Base-by-base conservation (phyloP, 1,284 basidiomycete species). In the Sanghuangporus weigelae region DNA sequence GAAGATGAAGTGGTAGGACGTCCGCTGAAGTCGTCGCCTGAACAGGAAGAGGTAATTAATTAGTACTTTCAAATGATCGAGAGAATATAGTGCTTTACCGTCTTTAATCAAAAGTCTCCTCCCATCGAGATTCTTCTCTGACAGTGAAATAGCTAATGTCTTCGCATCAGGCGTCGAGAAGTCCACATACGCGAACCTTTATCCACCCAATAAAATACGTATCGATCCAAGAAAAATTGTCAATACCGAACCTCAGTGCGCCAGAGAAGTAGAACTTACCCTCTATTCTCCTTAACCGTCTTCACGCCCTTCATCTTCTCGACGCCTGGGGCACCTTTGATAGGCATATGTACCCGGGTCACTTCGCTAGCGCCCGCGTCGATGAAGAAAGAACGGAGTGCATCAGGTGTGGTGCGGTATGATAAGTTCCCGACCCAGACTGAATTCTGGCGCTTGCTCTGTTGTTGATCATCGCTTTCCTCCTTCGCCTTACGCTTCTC, bases 381-480 rank as follows among this genome's bases (percentile, higher is more conserved):
- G 63, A 85, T 81, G 71, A 97, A 90, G 75, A 94, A 93, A 19
- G 75, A 75, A 54, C 82, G 81, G 36, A 98, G 76, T 7, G 85
- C 78, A 14, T 90, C 87, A 56, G 83, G 76, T 0, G 89, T 92
- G 19, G 96, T 98, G 75, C 92, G 92, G 82, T 93, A 99, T 19
- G 92, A 85, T 72, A 99, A 73, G 75, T 99, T 99, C 53, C 97
- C 96, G 44, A 98, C 87, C 93, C 96, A 99, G 42, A 99, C 81
- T 2, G 92, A 94, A 71, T 94, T 89, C 71, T 93, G 85, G 48
- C 87, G 83, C 73, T 85, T 78, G 57, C 71, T 77, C 55, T 42
- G 35, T 67, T 54, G 26, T 63, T 63, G 53, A 61, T 59, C 67
- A 69, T 71, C 50, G 11, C 19, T 38, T 46, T 62, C 51, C 21